Evolutionary conservation across 805 yeast species (phyloP).

Genomic region (Yarrowia sp.): DNA sequence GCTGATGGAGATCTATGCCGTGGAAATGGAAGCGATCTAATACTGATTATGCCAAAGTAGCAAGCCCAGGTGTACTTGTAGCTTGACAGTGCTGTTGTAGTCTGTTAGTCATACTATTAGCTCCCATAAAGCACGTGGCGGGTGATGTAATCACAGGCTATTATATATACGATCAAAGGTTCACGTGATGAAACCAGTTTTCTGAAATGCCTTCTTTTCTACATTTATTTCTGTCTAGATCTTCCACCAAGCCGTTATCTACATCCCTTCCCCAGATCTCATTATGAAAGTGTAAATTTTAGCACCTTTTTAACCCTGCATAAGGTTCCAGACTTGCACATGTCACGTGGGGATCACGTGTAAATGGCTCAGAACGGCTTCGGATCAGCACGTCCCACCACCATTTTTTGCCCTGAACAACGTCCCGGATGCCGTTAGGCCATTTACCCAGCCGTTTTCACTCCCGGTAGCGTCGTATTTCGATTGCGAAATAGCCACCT

Average conservation of each 20-base stretch:
- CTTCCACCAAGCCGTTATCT: constrained; percentile 9
- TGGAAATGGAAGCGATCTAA: too few relatives aligned
- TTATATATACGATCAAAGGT: too few relatives aligned
- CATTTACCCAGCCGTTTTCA: neutral
- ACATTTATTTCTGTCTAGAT: too few relatives aligned
- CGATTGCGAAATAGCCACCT: neutral
- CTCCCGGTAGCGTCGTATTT: constrained; percentile 20
- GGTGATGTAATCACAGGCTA: too few relatives aligned
- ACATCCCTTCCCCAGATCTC: constrained; percentile 1
- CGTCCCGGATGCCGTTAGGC: neutral
- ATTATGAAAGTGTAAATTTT: constrained; percentile 21
- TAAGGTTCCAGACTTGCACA: constrained; percentile 1
- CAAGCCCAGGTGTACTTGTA: too few relatives aligned
- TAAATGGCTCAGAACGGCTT: constrained; percentile 2
- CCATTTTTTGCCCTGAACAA: neutral
- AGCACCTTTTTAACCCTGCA: constrained; percentile 29
- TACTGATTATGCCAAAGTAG: too few relatives aligned
- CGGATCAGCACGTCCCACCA: constrained; percentile 2
- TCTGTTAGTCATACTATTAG: too few relatives aligned
- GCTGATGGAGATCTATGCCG: too few relatives aligned
- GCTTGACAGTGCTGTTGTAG: too few relatives aligned
- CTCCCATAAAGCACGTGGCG: too few relatives aligned
- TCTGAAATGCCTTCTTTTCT: too few relatives aligned
- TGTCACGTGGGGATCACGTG: constrained; percentile 39
- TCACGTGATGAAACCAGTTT: too few relatives aligned